Conservation (phyloP, 768 basidiomycete species). For the Baorangia bicolor region DNA sequence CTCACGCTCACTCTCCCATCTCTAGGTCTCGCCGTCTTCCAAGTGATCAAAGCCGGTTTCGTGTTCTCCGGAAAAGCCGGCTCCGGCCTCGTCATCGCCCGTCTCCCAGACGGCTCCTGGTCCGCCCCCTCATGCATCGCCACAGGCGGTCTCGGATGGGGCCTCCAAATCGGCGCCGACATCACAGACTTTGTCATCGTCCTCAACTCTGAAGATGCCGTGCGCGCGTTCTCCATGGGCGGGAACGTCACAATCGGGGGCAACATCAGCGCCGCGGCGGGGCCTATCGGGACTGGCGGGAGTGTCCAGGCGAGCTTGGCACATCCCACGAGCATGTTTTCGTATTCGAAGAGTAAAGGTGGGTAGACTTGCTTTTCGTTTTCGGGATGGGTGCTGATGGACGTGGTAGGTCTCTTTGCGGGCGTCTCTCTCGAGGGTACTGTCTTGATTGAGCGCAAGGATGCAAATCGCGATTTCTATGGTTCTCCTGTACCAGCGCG, state of each 20-base stretch:
- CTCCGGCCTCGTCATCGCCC: slow-evolving; percentile 88
- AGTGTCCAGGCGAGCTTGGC: slow-evolving; percentile 84
- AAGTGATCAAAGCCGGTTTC: slow-evolving; percentile 91
- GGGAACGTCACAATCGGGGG: slow-evolving; percentile 97
- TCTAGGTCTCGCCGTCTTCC: slow-evolving; percentile 96
- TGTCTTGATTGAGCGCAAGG: slow-evolving; percentile 90
- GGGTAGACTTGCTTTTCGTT: slow-evolving; percentile 16
- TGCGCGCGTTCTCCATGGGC: slow-evolving; percentile 91
- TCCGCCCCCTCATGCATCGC: slow-evolving; percentile 97
- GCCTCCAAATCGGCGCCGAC: slow-evolving; percentile 94
- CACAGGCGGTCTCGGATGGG: slow-evolving; percentile 93
- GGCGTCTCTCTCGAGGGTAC: slow-evolving; percentile 95
- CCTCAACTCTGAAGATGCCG: slow-evolving; percentile 94
- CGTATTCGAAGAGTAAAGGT: slow-evolving; percentile 95
- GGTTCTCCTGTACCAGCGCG: slow-evolving; percentile 85
- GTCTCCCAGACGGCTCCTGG: slow-evolving; percentile 94
- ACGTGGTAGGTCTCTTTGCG: slow-evolving; percentile 77
- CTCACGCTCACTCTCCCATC: background rate
- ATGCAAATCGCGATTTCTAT: slow-evolving; percentile 95
- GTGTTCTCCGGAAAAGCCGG: slow-evolving; percentile 95
- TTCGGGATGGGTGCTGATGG: background rate
- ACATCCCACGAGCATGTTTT: slow-evolving; percentile 96
- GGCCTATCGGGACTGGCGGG: slow-evolving; percentile 93
- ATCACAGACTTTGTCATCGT: slow-evolving; percentile 96
- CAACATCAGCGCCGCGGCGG: slow-evolving; percentile 79